These are phyloP conservation scores for Fragaria vesca DNA, from an alignment of 306 rosid species.

Conservation along the genomic window DNA sequence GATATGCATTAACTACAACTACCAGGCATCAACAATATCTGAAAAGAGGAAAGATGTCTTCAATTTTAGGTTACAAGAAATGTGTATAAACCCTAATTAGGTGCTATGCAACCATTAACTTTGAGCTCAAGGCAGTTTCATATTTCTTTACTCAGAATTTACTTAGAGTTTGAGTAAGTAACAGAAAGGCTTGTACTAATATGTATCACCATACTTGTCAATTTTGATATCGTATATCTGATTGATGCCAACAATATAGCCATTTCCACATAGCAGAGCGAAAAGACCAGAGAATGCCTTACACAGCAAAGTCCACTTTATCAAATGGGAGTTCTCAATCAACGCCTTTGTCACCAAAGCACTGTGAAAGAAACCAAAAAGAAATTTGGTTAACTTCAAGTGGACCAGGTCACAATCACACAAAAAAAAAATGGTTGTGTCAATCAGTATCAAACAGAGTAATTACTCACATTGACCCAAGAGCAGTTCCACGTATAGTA, in stretches of 20 bases:
- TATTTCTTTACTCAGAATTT: neutral
- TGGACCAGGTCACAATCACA: neutral
- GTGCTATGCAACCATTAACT: neutral
- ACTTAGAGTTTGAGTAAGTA: conserved; percentile 8
- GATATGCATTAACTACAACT: neutral
- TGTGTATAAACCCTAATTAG: neutral
- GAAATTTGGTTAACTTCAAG: conserved; percentile 21
- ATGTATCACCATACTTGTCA: conserved; percentile 71
- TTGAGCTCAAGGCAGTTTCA: neutral
- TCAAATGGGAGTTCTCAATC: conserved; percentile 83
- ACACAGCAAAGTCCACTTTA: conserved; percentile 86
- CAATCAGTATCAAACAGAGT: neutral
- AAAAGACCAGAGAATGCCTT: conserved; percentile 88
- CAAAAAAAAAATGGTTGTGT: too few species aligned
- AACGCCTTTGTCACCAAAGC: conserved; percentile 89
- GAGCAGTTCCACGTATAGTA: conserved; percentile 84
- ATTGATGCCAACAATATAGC: conserved; percentile 96
- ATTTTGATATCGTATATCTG: conserved; percentile 92
- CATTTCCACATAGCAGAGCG: conserved; percentile 91
- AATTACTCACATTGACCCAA: conserved; percentile 78
- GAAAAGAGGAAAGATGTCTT: neutral
- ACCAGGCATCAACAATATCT: neutral
- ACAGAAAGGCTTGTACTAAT: conserved; percentile 15
- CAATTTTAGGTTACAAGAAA: conserved; percentile 9
- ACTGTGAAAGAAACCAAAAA: conserved; percentile 48